Evolutionary conservation across 805 yeast genomes (phyloP), one percentile per base, ranked within the genome.

Genomic region (Kregervanrija fluxuum): DNA sequence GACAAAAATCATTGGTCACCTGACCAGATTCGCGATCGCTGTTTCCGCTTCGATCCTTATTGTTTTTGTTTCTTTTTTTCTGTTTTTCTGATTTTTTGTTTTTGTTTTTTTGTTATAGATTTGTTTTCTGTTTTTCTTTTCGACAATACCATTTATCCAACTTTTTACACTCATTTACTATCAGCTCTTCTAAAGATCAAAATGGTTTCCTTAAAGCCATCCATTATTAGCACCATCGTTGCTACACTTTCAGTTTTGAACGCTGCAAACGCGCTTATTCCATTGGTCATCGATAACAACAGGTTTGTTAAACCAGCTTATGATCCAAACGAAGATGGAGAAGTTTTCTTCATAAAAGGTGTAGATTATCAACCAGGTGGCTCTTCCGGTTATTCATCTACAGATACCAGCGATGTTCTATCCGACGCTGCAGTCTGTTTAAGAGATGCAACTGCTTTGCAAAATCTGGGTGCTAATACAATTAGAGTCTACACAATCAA

Each of bases 301-400:
- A 68, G 83, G 45, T 81, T 84, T 59, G 76, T 82, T 55, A 66
- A 72, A 52, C 83, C 85, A 16, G 65, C 71, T 5, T 41, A 49
- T 3, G 54, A 53, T 28, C 56, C 57, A 12, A 46, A 39, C 4
- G 54, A 61, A 11, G 60, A 67, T 17, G 82, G 81, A 32, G 71
- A 73, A 38, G 83, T 85, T 8, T 90, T 87, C 61, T 83, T 82
- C 62, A 70, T 89, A 45, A 77, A 85, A 48, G 97, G 97, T 50
- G 78, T 90, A 35, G 97, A 88, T 64, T 90, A 90, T 64, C 95
- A 87, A 65, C 95, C 91, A 0, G 96, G 97, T 51, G 97, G 96
- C 2, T 82, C 96, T 0, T 85, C 95, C 1, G 73, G 68, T 13
- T 78, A 70, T 54, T 54, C 63, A 14, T 54, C 55, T 32, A 67